Percentiles rank a stretch among this genome's conserved stretches.
Evolutionary conservation across 179 eudicot species (phyloP).

Genomic region (Beta corolliflora): DNA sequence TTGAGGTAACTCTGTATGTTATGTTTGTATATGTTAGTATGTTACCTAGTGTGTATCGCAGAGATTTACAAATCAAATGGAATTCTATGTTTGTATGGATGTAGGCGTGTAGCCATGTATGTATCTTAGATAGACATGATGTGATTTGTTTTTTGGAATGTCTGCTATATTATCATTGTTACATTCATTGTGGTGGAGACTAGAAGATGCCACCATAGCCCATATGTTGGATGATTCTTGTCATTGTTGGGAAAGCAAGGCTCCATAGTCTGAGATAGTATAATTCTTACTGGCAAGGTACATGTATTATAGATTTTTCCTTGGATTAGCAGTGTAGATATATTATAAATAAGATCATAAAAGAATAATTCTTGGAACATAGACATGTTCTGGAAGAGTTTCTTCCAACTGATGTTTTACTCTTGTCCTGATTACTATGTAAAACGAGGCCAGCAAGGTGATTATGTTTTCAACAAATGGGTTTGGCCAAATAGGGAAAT

Average conservation of each 20-base stretch:
- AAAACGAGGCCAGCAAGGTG: background rate
- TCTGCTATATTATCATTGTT: background rate
- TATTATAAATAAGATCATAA: no score
- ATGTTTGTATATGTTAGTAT: background rate
- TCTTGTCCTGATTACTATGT: background rate
- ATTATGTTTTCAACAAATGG: background rate
- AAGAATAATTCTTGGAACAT: background rate
- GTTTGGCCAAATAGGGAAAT: background rate
- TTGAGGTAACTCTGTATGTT: background rate
- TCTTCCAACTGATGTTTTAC: background rate
- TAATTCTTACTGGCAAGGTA: background rate
- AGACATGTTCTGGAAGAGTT: background rate
- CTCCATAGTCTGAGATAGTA: background rate
- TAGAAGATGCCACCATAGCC: background rate
- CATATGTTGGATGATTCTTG: background rate
- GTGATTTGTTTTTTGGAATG: background rate
- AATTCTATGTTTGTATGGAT: background rate
- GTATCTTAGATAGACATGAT: background rate
- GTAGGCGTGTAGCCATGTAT: background rate
- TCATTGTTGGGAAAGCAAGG: background rate
- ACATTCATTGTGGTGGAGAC: background rate
- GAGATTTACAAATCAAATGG: background rate
- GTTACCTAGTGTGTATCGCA: background rate
- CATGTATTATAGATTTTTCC: background rate
- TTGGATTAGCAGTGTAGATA: background rate